Evolutionary conservation across 306 rosid genomes (phyloP).

Genomic region (Dicorynia guianensis): DNA sequence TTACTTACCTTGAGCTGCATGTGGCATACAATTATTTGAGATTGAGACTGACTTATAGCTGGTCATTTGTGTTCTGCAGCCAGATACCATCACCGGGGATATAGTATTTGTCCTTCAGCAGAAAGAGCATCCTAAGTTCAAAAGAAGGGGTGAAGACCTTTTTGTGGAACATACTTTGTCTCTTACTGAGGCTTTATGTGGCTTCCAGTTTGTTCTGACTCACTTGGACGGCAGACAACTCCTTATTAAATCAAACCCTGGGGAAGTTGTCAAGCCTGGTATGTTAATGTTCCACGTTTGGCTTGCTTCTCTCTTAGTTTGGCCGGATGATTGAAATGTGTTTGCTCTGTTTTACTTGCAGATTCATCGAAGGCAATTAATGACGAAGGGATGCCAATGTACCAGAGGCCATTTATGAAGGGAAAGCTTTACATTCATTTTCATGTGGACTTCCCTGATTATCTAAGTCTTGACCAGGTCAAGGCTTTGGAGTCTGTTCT

Average conservation of each 20-base stretch:
- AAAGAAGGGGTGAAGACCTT: conserved; percentile 82
- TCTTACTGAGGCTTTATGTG: conserved; percentile 89
- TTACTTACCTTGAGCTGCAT: not conserved
- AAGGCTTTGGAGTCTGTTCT: conserved; percentile 69
- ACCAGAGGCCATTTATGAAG: conserved; percentile 93
- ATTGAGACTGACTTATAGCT: conserved; percentile 17
- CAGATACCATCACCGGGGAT: conserved; percentile 94
- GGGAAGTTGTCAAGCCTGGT: conserved; percentile 97
- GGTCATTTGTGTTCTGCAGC: conserved; percentile 58
- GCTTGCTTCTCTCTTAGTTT: not conserved
- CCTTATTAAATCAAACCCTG: conserved; percentile 88
- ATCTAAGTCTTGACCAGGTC: conserved; percentile 64
- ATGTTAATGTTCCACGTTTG: conserved; percentile 26
- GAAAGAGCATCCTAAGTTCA: conserved; percentile 92
- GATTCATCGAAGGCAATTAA: conserved; percentile 86
- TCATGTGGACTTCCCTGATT: conserved; percentile 84
- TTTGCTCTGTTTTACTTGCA: conserved; percentile 31
- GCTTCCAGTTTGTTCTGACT: conserved; percentile 80
- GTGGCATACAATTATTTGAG: not conserved
- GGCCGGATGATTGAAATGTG: not conserved
- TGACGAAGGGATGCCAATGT: conserved; percentile 94
- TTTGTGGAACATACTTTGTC: conserved; percentile 81
- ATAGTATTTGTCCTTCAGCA: conserved; percentile 91
- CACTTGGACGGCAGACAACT: conserved; percentile 92
- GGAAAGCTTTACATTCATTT: conserved; percentile 93